Evolutionary conservation across 257 asterid genomes (phyloP).

Genomic region (Sherardia arvensis): DNA sequence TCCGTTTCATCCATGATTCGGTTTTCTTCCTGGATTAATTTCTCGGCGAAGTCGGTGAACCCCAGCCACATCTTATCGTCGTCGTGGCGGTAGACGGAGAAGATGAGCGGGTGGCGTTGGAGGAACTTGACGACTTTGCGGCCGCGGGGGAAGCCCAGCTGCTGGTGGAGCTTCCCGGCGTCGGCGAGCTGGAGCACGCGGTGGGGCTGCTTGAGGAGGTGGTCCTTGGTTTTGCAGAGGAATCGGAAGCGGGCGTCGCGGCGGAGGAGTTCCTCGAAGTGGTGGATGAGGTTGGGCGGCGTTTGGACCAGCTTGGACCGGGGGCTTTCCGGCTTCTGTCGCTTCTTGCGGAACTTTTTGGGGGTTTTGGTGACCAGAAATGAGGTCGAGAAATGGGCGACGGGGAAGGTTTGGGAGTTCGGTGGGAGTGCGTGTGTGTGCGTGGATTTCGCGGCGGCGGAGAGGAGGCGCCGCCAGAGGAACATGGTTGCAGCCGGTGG

Average conservation of each 20-base stretch:
- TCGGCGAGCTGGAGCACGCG: slow-evolving; percentile 69
- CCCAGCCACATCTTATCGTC: slow-evolving; percentile 85
- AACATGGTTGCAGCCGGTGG: slow-evolving; percentile 22
- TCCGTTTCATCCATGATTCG: slow-evolving; percentile 37
- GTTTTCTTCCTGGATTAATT: slow-evolving; percentile 34
- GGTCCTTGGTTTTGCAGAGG: slow-evolving; percentile 58
- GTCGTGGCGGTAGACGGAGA: slow-evolving; percentile 58
- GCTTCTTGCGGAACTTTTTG: slow-evolving; percentile 65
- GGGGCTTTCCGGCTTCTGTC: slow-evolving; percentile 60
- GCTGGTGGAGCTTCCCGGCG: slow-evolving; percentile 78
- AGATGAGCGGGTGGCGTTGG: slow-evolving; percentile 60
- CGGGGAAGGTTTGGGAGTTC: slow-evolving; percentile 10
- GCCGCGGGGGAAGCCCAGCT: slow-evolving; percentile 90
- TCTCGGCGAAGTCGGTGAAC: slow-evolving; percentile 61
- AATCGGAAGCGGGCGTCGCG: slow-evolving; percentile 63
- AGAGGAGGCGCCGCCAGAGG: slow-evolving; percentile 25
- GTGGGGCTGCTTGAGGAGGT: slow-evolving; percentile 64
- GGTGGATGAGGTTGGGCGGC: slow-evolving; percentile 45
- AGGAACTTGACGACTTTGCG: slow-evolving; percentile 53
- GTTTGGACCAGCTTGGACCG: slow-evolving; percentile 71
- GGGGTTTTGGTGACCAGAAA: slow-evolving; percentile 86
- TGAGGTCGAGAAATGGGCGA: slow-evolving; percentile 57
- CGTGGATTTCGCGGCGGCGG: slow-evolving; percentile 6
- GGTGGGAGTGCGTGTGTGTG: not conserved
- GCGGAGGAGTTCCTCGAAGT: slow-evolving; percentile 56